Percentiles rank a stretch among this genome's conserved stretches.
phyloP scores from a whole-genome alignment of 2,329 filamentous ascomycete species.

The Exophiala sideris region DNA sequence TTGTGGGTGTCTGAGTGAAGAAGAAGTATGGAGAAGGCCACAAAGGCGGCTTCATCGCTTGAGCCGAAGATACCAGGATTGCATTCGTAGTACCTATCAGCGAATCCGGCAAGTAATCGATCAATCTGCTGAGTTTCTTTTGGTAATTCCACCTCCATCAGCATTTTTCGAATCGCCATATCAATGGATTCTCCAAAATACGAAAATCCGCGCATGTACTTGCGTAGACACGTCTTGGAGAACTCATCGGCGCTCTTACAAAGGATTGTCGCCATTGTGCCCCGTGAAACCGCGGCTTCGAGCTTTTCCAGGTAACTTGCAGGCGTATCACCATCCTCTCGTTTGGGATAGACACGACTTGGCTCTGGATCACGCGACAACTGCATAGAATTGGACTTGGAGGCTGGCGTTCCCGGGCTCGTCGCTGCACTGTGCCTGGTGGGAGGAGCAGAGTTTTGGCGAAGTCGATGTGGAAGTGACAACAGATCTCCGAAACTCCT shows the following conservation, averaged over 20 bases:
- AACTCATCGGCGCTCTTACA: conserved; percentile 86
- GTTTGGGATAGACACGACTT: conserved; percentile 67
- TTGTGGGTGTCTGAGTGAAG: conserved; percentile 99
- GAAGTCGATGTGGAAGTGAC: conserved; percentile 67
- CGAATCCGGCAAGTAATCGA: conserved; percentile 86
- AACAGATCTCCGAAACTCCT: conserved; percentile 92
- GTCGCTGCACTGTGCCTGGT: conserved; percentile 62
- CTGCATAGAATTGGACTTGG: conserved; percentile 80
- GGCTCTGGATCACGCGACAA: conserved; percentile 63
- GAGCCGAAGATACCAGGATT: conserved; percentile 82
- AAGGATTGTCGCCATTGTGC: conserved; percentile 77
- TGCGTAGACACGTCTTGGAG: conserved; percentile 76
- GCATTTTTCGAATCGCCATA: conserved; percentile 90
- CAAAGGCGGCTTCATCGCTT: conserved; percentile 90
- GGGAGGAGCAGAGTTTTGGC: conserved; percentile 74
- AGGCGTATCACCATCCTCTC: conserved; percentile 82
- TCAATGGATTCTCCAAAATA: conserved; percentile 98
- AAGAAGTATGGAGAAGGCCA: conserved; percentile 93
- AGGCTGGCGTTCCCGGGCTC: conserved; percentile 64
- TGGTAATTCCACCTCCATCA: conserved; percentile 94
- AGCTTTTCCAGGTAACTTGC: conserved; percentile 82
- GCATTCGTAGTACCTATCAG: conserved; percentile 95
- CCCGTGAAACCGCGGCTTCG: conserved; percentile 74
- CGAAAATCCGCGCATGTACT: conserved; percentile 90
- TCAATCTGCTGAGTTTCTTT: conserved; percentile 99